Base-by-base conservation (phyloP, 2,329 filamentous ascomycete genomes). In the Sclerotinia minor region DNA sequence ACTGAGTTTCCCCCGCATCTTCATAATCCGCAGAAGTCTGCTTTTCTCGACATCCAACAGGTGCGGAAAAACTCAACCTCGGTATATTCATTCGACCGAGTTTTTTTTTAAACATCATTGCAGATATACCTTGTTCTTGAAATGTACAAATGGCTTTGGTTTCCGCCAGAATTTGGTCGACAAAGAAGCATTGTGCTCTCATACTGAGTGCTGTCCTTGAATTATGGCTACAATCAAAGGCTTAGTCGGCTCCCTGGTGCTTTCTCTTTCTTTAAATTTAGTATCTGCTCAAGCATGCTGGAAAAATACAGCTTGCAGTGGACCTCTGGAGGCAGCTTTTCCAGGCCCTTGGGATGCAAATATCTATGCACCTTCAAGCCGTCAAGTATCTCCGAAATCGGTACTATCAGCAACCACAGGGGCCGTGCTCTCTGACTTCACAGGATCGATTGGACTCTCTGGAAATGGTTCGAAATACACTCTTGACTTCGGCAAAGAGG, bases 401-500 rank as follows among this genome's bases (percentile, higher is more conserved):
- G 44, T 79, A 84, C 8, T 80, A 77, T n/a, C 73, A 78, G 1
- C 72, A 70, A 2, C 78, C 73, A 66, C 78, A 72, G 69, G 71
- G 6, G 58, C 75, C 70, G 49, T 69, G 68, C 65, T 77, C 78
- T 74, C 70, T 2, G 45, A 47, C 2, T 75, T 63, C 35, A 57
- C 65, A 5, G 71, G 71, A 11, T 52, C 63, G 1, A 55, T 68
- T 6, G 58, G 64, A 26, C 69, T 74, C 13, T 67, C 70, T 24
- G 69, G 69, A 1, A 86, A 87, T 73, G 83, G 82, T 7, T 85
- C 83, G 3, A 78, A 79, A 29, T 73, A 85, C 2, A 82, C 86
- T 1, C 84, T 86, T 68, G 85, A 88, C 73, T 88, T 87, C 73
- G 85, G 85, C 5, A 79, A 80, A 41, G 85, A 87, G 73, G 84